Base-by-base conservation (phyloP, 805 yeast species). In the Kluyveromyces lactis region DNA sequence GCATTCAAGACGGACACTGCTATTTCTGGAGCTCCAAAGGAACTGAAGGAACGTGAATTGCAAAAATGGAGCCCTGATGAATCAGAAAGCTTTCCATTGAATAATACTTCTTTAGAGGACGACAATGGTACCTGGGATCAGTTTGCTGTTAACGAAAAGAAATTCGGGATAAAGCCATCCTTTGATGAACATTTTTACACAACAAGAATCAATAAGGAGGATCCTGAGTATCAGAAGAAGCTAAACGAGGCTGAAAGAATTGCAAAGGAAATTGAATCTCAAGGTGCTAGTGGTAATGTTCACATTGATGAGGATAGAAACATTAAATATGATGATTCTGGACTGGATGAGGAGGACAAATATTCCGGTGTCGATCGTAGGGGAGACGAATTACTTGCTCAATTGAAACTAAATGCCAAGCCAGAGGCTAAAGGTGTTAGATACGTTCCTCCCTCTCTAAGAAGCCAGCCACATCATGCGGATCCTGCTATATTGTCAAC, bases 261-360 rank as follows among this genome's bases (percentile, higher is more conserved):
- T 42, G 96, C 97, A 1, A 70, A 67, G 34, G 97, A 92, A 56
- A 90, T 90, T 51, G 92, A 84, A 60, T 63, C 72, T 29, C 81
- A 76, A 50, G 68, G 72, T 5, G 57, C 68, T 38, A 71, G 80
- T 18, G 81, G 81, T 19, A 87, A 85, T 55, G 64, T 75, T 21
- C 97, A 92, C 58, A 47, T 89, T 18, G 90, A 95, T 46, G 98
- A 90, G 58, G 98, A 90, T 61, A 77, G 98, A 59, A 95, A 95
- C 18, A 45, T 77, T 12, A 53, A 59, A 13, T 73, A 82, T 28
- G 95, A 85, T 56, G 95, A 85, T 54, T 75, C 83, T 43, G 95
- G 95, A 13, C 49, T 85, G 49, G 97, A 92, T 61, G 98, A 92
- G 64, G 98, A 92, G 61, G 96, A 89, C 60, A 84, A 84, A 62